phyloP scores from a whole-genome alignment of 2,329 filamentous ascomycete genomes.

The Cytospora piceae region DNA sequence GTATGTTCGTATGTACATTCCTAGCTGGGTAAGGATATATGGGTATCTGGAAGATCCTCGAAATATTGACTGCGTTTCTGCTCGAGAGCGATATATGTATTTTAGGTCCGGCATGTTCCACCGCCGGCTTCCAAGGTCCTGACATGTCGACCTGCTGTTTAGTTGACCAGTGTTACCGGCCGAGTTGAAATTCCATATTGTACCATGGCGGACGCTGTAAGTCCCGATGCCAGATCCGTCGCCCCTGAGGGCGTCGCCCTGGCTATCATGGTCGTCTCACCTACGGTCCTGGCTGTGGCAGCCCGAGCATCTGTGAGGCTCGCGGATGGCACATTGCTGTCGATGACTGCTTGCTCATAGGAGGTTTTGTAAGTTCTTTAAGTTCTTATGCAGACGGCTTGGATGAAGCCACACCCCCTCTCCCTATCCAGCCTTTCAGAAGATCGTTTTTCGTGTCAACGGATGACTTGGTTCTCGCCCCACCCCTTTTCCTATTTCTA shows the following conservation, averaged over 20 bases:
- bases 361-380: slow-evolving; percentile 1
- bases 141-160: background rate
- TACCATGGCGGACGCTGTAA: background rate
- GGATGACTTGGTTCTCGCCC: background rate
- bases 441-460: background rate
- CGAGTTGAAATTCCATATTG: no score
- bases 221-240: background rate
- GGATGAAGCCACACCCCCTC: background rate
- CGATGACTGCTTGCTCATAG: slow-evolving; percentile 9
- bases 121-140: background rate
- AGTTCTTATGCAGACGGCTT: no score
- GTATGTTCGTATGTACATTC: no score
- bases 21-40: no score
- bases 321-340: background rate
- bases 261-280: slow-evolving; percentile 10
- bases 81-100: background rate
- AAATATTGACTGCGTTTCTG: no score
- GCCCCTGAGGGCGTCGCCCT: slow-evolving; percentile 13
- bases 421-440: no score
- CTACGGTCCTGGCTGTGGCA: slow-evolving; percentile 6
- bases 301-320: slow-evolving; percentile 12
- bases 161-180: background rate
- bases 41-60: no score
- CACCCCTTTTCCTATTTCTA: background rate
- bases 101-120: background rate